Base-by-base conservation (phyloP, 495 filamentous ascomycete species). In the Penicillium dipodomyicola region DNA sequence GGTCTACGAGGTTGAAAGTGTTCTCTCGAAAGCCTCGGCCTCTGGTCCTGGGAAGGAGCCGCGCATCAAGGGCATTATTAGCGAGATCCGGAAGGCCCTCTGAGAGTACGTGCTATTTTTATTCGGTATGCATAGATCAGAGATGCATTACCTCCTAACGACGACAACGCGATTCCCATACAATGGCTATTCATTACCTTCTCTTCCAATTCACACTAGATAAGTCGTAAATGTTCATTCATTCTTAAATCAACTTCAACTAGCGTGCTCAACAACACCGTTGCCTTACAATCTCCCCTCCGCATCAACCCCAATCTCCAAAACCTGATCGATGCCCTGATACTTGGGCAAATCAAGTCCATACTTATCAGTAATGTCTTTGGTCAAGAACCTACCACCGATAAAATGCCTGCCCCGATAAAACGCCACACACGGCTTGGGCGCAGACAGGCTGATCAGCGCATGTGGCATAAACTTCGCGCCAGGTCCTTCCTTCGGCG, bases 401-500 rank as follows among this genome's bases (percentile, higher is more conserved):
- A 97, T 66, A 67, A 96, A 96, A 79, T 97, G 95, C 55, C 88
- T 70, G 0, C 94, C 94, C 63, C 74, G 79, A 67, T 94, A 97
- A 64, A 81, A 84, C 72, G 86, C 88, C 23, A 91, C 88, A 49
- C 96, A 76, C n/a, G 92, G 92, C 74, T 98, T 98, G 33, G 94
- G 92, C 41, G 94, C 95, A 48, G 95, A 96, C 69, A 98, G 75
- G 65, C 90, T 96, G 60, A 98, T 84, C 58, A 98, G 70, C 45
- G 84, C 83, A 42, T 77, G 72, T 23, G 94, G 94, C 68, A 87
- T 81, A 64, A 95, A 97, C 20, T 79, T 86, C 58, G 84, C 84
- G 6, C 90, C 94, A 0, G 91, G 84, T 0, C 93, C 94, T 2
- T 82, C 78, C 52, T 78, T 73, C 20, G 93, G 92, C 19, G 92